phyloP scores from a whole-genome alignment of 192 early-diverging fungal species.

The Coemansia sp. region DNA sequence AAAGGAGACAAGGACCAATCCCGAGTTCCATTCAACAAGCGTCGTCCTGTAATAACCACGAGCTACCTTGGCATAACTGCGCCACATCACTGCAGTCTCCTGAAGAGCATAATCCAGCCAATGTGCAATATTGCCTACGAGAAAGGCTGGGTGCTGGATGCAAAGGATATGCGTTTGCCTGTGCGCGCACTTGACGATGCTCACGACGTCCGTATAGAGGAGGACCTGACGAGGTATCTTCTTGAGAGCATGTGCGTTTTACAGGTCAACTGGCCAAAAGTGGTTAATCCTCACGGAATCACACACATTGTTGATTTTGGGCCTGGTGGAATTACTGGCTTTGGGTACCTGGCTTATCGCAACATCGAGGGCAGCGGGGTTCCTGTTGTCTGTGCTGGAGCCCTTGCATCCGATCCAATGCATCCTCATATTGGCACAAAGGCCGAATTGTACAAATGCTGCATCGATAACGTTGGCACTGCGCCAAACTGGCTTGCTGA shows the following conservation, averaged over 20 bases:
- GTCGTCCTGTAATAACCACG: constrained; percentile 74
- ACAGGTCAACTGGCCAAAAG: constrained; percentile 61
- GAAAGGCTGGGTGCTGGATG: constrained; percentile 20
- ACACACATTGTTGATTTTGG: constrained; percentile 93
- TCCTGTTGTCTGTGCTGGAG: constrained; percentile 34
- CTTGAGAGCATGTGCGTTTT: constrained; percentile 67
- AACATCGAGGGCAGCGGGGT: constrained; percentile 88
- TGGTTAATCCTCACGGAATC: constrained; percentile 51
- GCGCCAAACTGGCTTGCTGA: constrained; percentile 82
- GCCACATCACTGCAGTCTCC: constrained; percentile 65
- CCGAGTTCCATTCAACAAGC: constrained; percentile 44
- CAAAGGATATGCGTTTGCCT: constrained; percentile 42
- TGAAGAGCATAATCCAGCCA: neutral
- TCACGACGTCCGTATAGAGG: constrained; percentile 64
- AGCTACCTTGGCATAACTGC: constrained; percentile 81
- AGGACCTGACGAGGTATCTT: constrained; percentile 64
- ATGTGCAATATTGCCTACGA: neutral
- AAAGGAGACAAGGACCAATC: constrained; percentile 66
- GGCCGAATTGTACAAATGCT: constrained; percentile 68
- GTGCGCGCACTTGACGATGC: constrained; percentile 80
- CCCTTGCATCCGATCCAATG: neutral
- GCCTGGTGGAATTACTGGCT: constrained; percentile 76
- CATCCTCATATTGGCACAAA: constrained; percentile 64
- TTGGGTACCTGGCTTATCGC: constrained; percentile 77
- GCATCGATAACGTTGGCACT: constrained; percentile 58